phyloP scores from a whole-genome alignment of 108 stramenopile species.

The Stephanodiscus triporus region DNA sequence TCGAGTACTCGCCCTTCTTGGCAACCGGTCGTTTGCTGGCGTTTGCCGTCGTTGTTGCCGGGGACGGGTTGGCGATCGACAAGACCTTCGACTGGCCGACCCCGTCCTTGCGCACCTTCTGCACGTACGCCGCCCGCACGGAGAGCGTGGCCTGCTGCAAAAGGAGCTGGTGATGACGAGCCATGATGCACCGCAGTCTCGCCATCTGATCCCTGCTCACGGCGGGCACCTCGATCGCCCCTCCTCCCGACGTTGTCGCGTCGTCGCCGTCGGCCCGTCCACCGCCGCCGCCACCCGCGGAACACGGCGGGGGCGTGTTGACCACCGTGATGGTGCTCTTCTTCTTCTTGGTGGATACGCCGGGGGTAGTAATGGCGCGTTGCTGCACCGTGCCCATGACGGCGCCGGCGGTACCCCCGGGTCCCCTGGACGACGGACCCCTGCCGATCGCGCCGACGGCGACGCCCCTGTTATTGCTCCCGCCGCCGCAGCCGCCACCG shows the following conservation, averaged over 20 bases:
- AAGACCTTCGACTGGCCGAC: not conserved
- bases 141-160: constrained; percentile 79
- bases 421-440: not conserved
- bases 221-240: constrained; percentile 12
- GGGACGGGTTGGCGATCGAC: not conserved
- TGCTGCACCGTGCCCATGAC: constrained; percentile 32
- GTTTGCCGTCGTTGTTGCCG: not conserved
- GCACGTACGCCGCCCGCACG: constrained; percentile 70
- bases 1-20: not conserved
- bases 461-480: constrained; percentile 20
- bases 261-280: not conserved
- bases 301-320: constrained; percentile 28
- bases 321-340: constrained; percentile 52
- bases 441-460: not conserved
- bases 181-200: constrained; percentile 56
- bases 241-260: constrained; percentile 1
- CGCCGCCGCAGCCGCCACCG: not conserved
- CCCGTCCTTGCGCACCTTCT: constrained; percentile 40
- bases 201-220: constrained; percentile 64
- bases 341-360: constrained; percentile 45
- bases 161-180: constrained; percentile 77
- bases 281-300: constrained; percentile 25
- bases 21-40: not conserved
- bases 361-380: constrained; percentile 47
- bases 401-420: not conserved